A percentile compares a stretch with the other conserved stretches of the same genome.
Conservation (phyloP, 352 stramenopile genomes). For the Pythium aristosporum region DNA sequence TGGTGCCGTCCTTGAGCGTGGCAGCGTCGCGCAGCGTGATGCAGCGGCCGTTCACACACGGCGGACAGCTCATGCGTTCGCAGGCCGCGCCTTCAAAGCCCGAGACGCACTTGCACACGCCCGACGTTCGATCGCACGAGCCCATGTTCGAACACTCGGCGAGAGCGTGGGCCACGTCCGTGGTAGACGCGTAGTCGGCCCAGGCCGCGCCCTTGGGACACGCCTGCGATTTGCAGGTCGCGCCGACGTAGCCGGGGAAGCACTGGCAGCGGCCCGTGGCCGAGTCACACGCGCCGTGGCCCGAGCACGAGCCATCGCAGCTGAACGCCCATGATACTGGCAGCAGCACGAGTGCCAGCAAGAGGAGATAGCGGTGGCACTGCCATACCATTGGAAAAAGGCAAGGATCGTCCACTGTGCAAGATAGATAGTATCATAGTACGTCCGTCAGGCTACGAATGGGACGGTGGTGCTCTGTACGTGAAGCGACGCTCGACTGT, state of each 20-base stretch:
- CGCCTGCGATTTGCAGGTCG: conserved; percentile 48
- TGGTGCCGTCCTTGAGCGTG: conserved; percentile 53
- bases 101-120: conserved; percentile 50
- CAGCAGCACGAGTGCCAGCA: conserved; percentile 7
- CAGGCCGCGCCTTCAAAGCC: conserved; percentile 81
- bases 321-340: conserved; percentile 24
- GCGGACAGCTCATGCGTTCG: conserved; percentile 56
- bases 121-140: conserved; percentile 70
- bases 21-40: conserved; percentile 70
- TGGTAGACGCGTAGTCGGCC: conserved; percentile 57
- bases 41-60: conserved; percentile 67
- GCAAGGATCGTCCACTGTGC: neutral
- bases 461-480: neutral
- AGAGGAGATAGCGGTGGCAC: neutral
- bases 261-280: conserved; percentile 74
- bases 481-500: neutral
- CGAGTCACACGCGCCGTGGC: conserved; percentile 55
- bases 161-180: conserved; percentile 67
- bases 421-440: too few species aligned
- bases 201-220: conserved; percentile 57
- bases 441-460: neutral
- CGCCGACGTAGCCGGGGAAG: conserved; percentile 74
- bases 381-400: neutral
- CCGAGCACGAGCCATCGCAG: conserved; percentile 86
- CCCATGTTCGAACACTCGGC: conserved; percentile 88